Evolutionary conservation across 306 rosid species (phyloP).

Genomic region (Leucaena leucocephala): DNA sequence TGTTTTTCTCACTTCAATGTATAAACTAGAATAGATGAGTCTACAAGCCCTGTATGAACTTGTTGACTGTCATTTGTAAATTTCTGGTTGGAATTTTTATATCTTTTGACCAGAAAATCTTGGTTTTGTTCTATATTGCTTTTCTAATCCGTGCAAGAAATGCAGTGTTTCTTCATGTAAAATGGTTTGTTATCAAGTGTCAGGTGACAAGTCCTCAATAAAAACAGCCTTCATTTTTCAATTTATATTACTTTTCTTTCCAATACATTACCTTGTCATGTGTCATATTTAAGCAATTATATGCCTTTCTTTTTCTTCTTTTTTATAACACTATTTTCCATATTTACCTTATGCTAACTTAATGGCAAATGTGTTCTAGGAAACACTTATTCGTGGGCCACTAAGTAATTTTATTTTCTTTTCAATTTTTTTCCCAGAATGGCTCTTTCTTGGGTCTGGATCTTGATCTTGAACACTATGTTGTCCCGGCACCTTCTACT

Average conservation of each 20-base stretch:
- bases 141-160: slow-evolving; percentile 4
- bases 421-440: slow-evolving; percentile 49
- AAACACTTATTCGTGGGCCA: neutral
- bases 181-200: slow-evolving; percentile 6
- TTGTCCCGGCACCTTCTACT: slow-evolving; percentile 83
- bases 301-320: slow-evolving; percentile 1
- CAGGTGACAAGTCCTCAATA: slow-evolving; percentile 7
- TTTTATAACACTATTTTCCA: neutral
- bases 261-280: too few species aligned
- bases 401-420: slow-evolving; percentile 24
- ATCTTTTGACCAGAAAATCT: neutral
- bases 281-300: slow-evolving; percentile 9
- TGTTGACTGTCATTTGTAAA: slow-evolving; percentile 15
- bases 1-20: slow-evolving; percentile 18
- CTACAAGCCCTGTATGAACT: slow-evolving; percentile 9
- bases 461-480: slow-evolving; percentile 90
- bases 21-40: neutral
- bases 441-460: slow-evolving; percentile 72
- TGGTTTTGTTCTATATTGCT: slow-evolving; percentile 5
- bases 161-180: neutral
- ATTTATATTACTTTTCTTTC: neutral
- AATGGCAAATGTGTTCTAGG: neutral
- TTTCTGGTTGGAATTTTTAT: slow-evolving; percentile 2
- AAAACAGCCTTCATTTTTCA: neutral
- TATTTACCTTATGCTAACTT: neutral